Evolutionary conservation across 495 filamentous ascomycete genomes (phyloP).

Genomic region (Tuber borchii): DNA sequence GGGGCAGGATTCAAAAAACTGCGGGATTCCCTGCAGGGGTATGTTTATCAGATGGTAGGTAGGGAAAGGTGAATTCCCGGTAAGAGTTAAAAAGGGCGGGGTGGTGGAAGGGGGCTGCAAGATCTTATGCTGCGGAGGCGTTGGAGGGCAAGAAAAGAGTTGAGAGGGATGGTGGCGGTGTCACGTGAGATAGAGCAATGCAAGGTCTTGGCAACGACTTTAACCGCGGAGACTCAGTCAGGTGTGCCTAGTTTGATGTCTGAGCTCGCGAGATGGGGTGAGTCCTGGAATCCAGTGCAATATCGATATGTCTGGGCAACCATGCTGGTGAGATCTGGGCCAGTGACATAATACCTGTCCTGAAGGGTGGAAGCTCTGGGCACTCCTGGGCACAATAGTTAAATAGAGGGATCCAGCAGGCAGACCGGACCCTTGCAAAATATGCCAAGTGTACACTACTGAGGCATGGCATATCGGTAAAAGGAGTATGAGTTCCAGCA

Average conservation of each 20-base stretch:
- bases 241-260: neutral
- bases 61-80: neutral
- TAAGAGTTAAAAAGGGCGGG: neutral
- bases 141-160: neutral
- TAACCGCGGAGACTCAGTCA: neutral
- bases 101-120: no score
- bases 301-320: neutral
- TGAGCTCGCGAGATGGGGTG: neutral
- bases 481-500: no score
- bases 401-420: no score
- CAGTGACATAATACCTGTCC: neutral
- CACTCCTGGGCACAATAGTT: no score
- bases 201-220: constrained; percentile 2
- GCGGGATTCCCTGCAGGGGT: constrained; percentile 13
- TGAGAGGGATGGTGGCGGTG: neutral
- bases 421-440: no score
- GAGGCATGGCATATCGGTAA: no score
- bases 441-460: no score
- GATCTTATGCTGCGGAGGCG: neutral
- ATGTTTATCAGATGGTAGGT: constrained; percentile 11
- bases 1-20: neutral
- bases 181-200: neutral
- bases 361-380: neutral
- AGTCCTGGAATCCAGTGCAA: neutral
- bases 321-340: neutral